These are phyloP conservation scores for Corymbia citriodora DNA, from an alignment of 441 rosid species.

Conservation along the genomic window DNA sequence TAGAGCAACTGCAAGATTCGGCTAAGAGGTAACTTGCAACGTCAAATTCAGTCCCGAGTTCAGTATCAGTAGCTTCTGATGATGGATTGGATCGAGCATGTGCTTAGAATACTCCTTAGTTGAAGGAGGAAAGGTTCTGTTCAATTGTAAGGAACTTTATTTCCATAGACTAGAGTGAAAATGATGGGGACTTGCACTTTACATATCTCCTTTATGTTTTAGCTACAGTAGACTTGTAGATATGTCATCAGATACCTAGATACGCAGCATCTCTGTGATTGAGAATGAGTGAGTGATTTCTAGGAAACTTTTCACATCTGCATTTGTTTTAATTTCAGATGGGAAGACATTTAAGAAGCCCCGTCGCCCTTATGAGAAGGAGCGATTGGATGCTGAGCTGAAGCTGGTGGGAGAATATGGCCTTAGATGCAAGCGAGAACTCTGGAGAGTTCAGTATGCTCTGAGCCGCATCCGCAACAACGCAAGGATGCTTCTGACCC, in stretches of 20 bases:
- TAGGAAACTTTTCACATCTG: not conserved
- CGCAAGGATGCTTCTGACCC: constrained; percentile 14
- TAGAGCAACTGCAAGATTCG: not conserved
- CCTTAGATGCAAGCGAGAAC: constrained; percentile 15
- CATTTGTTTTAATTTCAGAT: not conserved
- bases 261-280: not conserved
- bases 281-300: not conserved
- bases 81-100: not conserved
- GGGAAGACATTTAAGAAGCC: not conserved
- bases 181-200: not conserved
- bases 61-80: not conserved
- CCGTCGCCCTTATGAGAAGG: constrained; percentile 8
- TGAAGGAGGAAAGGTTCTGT: not conserved
- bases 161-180: not conserved
- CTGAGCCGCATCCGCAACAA: constrained; percentile 18
- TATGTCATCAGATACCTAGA: not conserved
- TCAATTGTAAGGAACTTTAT: not conserved
- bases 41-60: not conserved
- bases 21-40: not conserved
- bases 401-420: constrained; percentile 20
- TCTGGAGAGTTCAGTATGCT: constrained; percentile 18
- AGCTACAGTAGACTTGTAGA: not conserved
- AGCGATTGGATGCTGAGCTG: constrained; percentile 13
- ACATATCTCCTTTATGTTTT: not conserved
- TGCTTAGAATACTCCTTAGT: not conserved